Evolutionary conservation across 495 filamentous ascomycete genomes (phyloP).

Genomic region (Friedmanniomyces simplex): DNA sequence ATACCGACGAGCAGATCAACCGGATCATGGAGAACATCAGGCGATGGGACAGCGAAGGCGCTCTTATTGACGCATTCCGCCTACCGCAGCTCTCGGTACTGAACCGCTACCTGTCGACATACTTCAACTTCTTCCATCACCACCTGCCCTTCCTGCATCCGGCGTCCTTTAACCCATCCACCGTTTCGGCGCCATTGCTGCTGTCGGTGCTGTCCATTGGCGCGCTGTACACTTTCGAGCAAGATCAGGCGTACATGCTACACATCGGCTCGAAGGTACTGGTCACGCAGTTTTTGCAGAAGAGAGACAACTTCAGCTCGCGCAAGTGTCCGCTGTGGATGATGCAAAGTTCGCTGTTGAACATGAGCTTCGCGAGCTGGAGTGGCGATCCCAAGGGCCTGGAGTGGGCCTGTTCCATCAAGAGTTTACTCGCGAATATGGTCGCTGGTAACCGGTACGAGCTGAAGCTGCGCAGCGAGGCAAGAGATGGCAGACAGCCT

Average conservation of each 20-base stretch:
- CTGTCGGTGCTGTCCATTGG: slow-evolving; percentile 92
- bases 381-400: slow-evolving; percentile 95
- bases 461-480: slow-evolving; percentile 80
- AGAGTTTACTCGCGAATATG: slow-evolving; percentile 96
- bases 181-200: slow-evolving; percentile 67
- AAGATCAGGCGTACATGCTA: slow-evolving; percentile 90
- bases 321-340: slow-evolving; percentile 95
- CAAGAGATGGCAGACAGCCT: slow-evolving; percentile 64
- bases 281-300: slow-evolving; percentile 91
- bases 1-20: slow-evolving; percentile 68
- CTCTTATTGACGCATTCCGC: slow-evolving; percentile 82
- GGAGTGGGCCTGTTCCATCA: slow-evolving; percentile 98
- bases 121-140: slow-evolving; percentile 95
- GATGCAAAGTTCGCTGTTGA: slow-evolving; percentile 90
- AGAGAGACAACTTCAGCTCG: slow-evolving; percentile 98
- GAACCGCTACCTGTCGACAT: slow-evolving; percentile 86
- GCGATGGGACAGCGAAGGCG: slow-evolving; percentile 62
- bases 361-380: slow-evolving; percentile 99
- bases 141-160: slow-evolving; percentile 95
- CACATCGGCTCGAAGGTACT: slow-evolving; percentile 96
- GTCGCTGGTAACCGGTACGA: slow-evolving; percentile 96
- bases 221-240: slow-evolving; percentile 91
- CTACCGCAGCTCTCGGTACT: slow-evolving; percentile 65
- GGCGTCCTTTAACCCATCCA: slow-evolving; percentile 73
- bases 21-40: slow-evolving; percentile 78